Percentiles rank a stretch among this genome's conserved stretches.
Conservation (phyloP, 2,329 filamentous ascomycete species). For the Aureobasidium leucospermi region DNA sequence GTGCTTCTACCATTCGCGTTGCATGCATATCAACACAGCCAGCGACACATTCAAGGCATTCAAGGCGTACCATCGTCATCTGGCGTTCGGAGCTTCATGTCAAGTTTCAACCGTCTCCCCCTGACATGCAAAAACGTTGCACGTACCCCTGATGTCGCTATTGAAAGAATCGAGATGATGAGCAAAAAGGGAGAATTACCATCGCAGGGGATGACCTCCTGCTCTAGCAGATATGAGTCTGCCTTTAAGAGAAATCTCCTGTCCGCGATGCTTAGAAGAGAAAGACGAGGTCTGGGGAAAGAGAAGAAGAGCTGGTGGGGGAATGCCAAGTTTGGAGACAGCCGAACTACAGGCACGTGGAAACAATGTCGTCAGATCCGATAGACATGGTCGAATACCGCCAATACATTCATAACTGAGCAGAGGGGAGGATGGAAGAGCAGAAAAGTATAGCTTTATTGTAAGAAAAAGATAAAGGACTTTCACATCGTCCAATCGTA, state of each 20-base stretch:
- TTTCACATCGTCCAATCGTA: neutral
- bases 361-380: neutral
- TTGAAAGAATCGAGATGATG: neutral
- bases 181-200: neutral
- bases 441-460: neutral
- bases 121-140: slow-evolving; percentile 7
- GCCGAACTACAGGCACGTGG: neutral
- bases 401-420: neutral
- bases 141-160: slow-evolving; percentile 4
- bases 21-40: neutral
- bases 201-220: neutral
- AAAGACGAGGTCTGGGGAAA: neutral
- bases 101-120: slow-evolving; percentile 9
- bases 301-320: neutral
- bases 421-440: neutral
- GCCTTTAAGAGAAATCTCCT: neutral
- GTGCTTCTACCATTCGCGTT: neutral
- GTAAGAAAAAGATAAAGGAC: neutral
- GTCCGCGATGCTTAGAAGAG: neutral
- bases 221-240: neutral
- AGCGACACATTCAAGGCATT: neutral
- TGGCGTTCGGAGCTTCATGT: slow-evolving; percentile 2
- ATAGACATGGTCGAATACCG: neutral
- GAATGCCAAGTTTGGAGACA: neutral
- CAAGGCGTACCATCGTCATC: slow-evolving; percentile 8